Base-by-base conservation (phyloP, 1,284 basidiomycete genomes). In the Ustilago sp. region DNA sequence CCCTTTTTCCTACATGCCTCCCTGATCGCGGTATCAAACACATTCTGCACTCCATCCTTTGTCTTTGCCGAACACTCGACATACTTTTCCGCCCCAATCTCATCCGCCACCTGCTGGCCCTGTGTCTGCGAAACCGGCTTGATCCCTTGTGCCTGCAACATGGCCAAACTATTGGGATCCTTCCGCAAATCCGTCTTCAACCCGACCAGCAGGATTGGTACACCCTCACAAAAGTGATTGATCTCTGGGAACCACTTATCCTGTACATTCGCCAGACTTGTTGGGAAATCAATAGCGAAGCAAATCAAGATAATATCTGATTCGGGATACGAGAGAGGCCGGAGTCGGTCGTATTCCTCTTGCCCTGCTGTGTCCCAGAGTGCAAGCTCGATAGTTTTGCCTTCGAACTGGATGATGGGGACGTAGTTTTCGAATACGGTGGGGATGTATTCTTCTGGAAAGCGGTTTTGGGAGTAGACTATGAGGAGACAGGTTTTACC, bases 231-330 rank as follows among this genome's bases (percentile, higher is more conserved):
- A 85, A 98, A 99, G 87, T 99, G 97, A 45, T 93, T 92, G 68
- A 99, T 94, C 88, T 99, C 96, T 34, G 95, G 95, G 87, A 92
- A 94, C 96, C 96, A 99, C 63, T 95, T 96, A 88, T 95, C 94
- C 88, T 95, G 93, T 35, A 96, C 93, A 89, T 96, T 96, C 87
- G 94, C 94, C 70, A 96, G 88, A 55, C 93, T 94, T 86, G 94
- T 93, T 28, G 94, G 94, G 62, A 92, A 93, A 88, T 96, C 94
- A 74, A 95, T 91, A 36, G 94, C 93, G 85, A 95, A 96, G 87
- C 94, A 95, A 86, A 96, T 94, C 68, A 96, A 90, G 87, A 95
- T 94, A 85, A 95, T 93, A 86, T 95, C 92, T 15, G 93, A 93
- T 88, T 95, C 94, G 36, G 93, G 94, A 87, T 95, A 95, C 65